Percentiles rank a stretch among this genome's conserved stretches.
Conservation (phyloP, 2,329 filamentous ascomycete genomes). For the Tolypocladium pustulatum region DNA sequence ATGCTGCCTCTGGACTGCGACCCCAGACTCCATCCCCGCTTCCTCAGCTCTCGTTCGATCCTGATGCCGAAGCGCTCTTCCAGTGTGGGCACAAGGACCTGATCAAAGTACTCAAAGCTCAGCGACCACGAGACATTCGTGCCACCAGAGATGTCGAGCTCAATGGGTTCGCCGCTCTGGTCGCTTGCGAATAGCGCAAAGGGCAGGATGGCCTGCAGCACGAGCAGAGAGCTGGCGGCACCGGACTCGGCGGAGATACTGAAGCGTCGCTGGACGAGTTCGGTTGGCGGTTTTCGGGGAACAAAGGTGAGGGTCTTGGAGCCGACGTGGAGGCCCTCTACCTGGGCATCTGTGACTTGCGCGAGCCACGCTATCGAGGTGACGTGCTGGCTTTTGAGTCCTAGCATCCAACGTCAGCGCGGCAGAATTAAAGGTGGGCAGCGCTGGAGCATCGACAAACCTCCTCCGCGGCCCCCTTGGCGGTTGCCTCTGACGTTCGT, state of each 20-base stretch:
- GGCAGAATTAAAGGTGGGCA: not conserved
- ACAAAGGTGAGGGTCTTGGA: conserved; percentile 38
- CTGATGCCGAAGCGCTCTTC: conserved; percentile 37
- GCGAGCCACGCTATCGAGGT: conserved; percentile 44
- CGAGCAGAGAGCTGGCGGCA: conserved; percentile 44
- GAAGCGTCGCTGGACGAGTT: conserved; percentile 31
- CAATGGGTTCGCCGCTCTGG: conserved; percentile 29
- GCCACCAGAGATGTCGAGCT: conserved; percentile 43
- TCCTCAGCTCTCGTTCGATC: conserved; percentile 32
- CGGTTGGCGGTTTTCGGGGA: conserved; percentile 27
- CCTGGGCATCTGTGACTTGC: conserved; percentile 37
- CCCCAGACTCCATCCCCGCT: conserved; percentile 41
- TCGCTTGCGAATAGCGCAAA: conserved; percentile 46
- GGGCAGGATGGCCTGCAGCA: conserved; percentile 50
- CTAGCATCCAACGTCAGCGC: conserved; percentile 18
- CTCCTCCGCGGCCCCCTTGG: conserved; percentile 13
- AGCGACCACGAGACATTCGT: conserved; percentile 48
- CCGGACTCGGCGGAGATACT: conserved; percentile 36
- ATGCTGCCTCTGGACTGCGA: conserved; percentile 29
- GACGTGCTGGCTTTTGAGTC: conserved; percentile 51
- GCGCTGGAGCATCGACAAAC: conserved; percentile 9
- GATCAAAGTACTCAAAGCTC: conserved; percentile 53
- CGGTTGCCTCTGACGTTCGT: conserved; percentile 46
- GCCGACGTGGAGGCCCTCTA: conserved; percentile 39
- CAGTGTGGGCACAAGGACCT: conserved; percentile 46